These are phyloP conservation scores for Panaeolus cyanescens DNA, from an alignment of 768 basidiomycete species.

Conservation along the genomic window DNA sequence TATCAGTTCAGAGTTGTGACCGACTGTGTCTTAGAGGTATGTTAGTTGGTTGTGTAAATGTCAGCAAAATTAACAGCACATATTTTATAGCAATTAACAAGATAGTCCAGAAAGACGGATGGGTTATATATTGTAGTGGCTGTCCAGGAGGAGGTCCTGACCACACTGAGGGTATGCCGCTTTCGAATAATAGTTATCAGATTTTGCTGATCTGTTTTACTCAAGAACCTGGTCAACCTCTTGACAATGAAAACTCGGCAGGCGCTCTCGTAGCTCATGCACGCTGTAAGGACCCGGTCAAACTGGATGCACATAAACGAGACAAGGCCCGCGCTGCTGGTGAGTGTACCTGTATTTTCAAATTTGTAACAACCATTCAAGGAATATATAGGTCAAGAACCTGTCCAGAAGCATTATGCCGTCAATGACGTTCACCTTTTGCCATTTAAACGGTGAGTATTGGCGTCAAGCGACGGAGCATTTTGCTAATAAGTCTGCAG, in stretches of 20 bases:
- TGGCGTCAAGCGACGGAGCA: constrained; percentile 6
- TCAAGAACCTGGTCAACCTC: background rate
- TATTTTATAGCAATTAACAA: background rate
- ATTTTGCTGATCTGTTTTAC: background rate
- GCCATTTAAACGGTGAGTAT: constrained; percentile 37
- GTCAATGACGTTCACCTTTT: constrained; percentile 60
- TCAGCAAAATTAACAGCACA: background rate
- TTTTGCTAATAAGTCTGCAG: constrained; percentile 25
- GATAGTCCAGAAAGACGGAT: background rate
- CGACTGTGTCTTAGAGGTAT: background rate
- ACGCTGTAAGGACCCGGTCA: background rate
- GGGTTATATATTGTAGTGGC: background rate
- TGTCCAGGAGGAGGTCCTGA: background rate
- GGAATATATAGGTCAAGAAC: constrained; percentile 7
- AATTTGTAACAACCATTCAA: background rate
- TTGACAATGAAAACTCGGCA: background rate
- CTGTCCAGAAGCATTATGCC: constrained; percentile 46
- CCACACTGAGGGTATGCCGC: background rate
- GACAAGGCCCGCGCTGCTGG: background rate
- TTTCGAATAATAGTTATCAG: background rate
- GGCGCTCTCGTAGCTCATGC: background rate
- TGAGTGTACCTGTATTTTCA: background rate
- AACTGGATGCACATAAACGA: background rate
- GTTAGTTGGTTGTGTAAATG: too few species aligned
- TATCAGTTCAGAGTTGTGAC: background rate